phyloP scores from a whole-genome alignment of 1,139 yeast species.

The Groenewaldozyma auringiensis region DNA sequence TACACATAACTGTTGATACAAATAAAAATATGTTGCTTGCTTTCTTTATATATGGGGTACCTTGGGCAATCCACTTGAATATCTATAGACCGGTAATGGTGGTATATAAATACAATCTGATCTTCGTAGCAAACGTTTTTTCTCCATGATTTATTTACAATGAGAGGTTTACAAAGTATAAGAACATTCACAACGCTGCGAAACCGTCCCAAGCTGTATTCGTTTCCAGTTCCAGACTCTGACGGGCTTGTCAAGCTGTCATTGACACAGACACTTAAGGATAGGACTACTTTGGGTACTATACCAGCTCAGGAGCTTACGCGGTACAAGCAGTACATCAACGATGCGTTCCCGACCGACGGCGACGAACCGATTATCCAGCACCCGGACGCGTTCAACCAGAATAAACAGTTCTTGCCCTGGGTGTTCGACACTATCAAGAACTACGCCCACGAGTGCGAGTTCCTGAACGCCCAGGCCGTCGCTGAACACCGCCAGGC shows the following conservation, averaged over 20 bases:
- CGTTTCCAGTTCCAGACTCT: background rate
- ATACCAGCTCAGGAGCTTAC: background rate
- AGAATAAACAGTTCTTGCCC: conserved; percentile 20
- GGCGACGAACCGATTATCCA: conserved; percentile 6
- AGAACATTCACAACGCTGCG: background rate
- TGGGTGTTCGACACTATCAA: conserved; percentile 30
- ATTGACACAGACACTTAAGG: background rate
- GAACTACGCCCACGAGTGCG: conserved; percentile 40
- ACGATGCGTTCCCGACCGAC: background rate
- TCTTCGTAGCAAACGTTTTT: too few species aligned
- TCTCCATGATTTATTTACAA: too few species aligned
- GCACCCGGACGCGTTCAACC: conserved; percentile 11
- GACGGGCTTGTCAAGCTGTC: conserved; percentile 1
- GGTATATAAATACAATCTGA: too few species aligned
- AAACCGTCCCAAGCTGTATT: background rate
- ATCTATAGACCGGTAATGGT: too few species aligned
- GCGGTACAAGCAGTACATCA: background rate
- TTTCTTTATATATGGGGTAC: too few species aligned
- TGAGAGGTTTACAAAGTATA: too few species aligned
- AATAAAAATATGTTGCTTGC: background rate
- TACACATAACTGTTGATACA: conserved; percentile 23
- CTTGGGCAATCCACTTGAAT: too few species aligned
- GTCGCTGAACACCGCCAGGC: conserved; percentile 33
- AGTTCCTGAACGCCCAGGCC: conserved; percentile 41
- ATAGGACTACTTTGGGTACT: background rate